phyloP scores from a whole-genome alignment of 257 asterid species.

The Primulina huaijiensis region DNA sequence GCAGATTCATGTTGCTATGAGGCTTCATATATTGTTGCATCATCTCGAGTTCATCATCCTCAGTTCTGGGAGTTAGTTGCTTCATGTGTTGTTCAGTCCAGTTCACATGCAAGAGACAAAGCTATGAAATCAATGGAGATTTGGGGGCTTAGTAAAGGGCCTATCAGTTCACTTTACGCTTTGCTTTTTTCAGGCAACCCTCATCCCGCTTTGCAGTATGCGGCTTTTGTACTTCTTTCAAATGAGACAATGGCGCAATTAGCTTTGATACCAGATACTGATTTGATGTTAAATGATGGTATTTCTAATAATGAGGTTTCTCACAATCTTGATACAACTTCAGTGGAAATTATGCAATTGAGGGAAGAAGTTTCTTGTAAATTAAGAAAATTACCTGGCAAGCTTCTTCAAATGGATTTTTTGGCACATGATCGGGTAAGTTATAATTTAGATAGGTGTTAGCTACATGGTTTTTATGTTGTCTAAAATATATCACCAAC shows the following conservation, averaged over 20 bases:
- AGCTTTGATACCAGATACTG: conserved; percentile 46
- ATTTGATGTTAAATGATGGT: conserved; percentile 34
- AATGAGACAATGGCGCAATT: conserved; percentile 56
- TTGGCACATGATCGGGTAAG: conserved; percentile 71
- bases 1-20: conserved; percentile 46
- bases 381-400: conserved; percentile 53
- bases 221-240: conserved; percentile 82
- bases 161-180: conserved; percentile 74
- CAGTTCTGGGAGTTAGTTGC: conserved; percentile 91
- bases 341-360: conserved; percentile 56
- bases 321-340: conserved; percentile 31
- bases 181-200: conserved; percentile 75
- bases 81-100: conserved; percentile 62
- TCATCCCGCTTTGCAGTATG: conserved; percentile 70
- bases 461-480: neutral
- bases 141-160: conserved; percentile 95
- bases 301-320: conserved; percentile 46
- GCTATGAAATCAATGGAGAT: conserved; percentile 82
- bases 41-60: conserved; percentile 59
- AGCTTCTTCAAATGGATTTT: conserved; percentile 70
- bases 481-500: neutral
- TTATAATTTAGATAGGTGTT: conserved; percentile 19
- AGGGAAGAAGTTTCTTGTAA: conserved; percentile 72
- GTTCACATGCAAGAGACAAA: conserved; percentile 82
- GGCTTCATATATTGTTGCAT: conserved; percentile 68